A percentile compares a stretch with the other conserved stretches of the same genome.
These are phyloP conservation scores for Pseudogymnoascus sp. DNA, from an alignment of 2,329 filamentous ascomycete genomes.

Conservation along the genomic window DNA sequence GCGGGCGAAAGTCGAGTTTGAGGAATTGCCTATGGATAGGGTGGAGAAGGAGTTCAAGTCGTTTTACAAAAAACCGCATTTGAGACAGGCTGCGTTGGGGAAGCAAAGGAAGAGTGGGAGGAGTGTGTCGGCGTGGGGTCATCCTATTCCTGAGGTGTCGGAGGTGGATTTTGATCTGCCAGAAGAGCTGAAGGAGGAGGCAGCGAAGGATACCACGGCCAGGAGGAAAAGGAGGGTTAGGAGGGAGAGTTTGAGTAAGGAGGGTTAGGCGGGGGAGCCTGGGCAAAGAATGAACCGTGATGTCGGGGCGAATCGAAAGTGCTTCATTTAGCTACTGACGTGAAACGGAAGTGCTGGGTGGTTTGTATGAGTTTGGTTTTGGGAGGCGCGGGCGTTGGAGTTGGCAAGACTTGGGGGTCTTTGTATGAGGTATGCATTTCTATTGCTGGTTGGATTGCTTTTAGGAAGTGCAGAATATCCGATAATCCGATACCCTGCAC, in stretches of 20 bases:
- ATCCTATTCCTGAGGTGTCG: constrained; percentile 65
- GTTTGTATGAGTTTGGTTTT: background rate
- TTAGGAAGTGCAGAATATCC: background rate
- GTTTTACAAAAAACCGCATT: constrained; percentile 67
- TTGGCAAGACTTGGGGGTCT: constrained; percentile 13
- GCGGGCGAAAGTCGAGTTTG: constrained; percentile 28
- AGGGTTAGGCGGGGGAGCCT: constrained; percentile 25
- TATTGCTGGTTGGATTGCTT: constrained; percentile 7
- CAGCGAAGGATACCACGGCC: constrained; percentile 51
- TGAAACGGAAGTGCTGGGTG: background rate
- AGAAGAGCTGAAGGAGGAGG: constrained; percentile 40
- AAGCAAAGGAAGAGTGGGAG: constrained; percentile 58
- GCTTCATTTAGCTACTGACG: constrained; percentile 28
- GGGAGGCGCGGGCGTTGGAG: constrained; percentile 12
- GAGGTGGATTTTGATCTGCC: constrained; percentile 72
- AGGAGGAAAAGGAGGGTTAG: constrained; percentile 49
- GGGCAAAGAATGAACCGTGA: constrained; percentile 19
- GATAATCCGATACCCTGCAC: constrained; percentile 5
- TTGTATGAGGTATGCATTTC: constrained; percentile 10
- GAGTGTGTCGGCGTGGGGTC: constrained; percentile 73
- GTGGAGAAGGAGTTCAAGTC: constrained; percentile 65
- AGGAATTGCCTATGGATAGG: constrained; percentile 22
- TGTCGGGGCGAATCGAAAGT: constrained; percentile 29
- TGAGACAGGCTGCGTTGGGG: constrained; percentile 73
- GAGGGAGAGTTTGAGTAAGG: constrained; percentile 32